These are phyloP conservation scores for Sisymbrium altissimum DNA, from an alignment of 345 rosid genomes.

Conservation along the genomic window DNA sequence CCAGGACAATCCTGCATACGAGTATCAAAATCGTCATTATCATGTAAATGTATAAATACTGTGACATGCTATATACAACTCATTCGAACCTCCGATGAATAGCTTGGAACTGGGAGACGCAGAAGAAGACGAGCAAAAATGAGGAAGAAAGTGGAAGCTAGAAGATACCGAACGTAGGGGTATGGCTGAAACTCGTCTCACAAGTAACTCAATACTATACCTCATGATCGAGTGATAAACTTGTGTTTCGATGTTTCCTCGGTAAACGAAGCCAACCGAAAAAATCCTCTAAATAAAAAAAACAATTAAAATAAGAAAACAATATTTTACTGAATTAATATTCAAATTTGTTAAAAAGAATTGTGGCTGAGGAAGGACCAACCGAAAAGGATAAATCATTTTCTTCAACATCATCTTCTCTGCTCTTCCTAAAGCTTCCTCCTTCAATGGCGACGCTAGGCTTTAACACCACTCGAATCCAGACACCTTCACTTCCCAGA, in stretches of 20 bases:
- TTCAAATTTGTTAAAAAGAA: not conserved
- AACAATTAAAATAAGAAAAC: too few relatives aligned
- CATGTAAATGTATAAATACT: not conserved
- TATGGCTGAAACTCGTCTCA: conserved; percentile 13
- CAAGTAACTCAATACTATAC: not conserved
- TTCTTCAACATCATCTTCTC: not conserved
- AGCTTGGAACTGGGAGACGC: conserved; percentile 50
- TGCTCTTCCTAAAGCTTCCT: conserved; percentile 18
- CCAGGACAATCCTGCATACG: conserved; percentile 62
- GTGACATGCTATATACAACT: not conserved
- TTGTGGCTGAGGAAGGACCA: conserved; percentile 40
- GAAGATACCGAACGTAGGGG: not conserved
- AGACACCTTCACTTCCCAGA: conserved; percentile 37
- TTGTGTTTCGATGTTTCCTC: too few relatives aligned
- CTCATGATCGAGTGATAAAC: conserved; percentile 2
- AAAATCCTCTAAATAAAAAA: too few relatives aligned
- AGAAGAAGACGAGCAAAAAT: conserved; percentile 21
- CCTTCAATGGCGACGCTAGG: conserved; percentile 71
- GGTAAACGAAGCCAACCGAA: too few relatives aligned
- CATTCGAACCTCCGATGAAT: conserved; percentile 55
- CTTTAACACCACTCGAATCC: conserved; percentile 63
- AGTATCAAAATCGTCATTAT: not conserved
- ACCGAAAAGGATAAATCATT: conserved; percentile 28
- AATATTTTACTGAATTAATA: not conserved
- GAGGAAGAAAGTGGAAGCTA: not conserved